Evolutionary conservation across 106 monocot species (phyloP).

Genomic region (Dendrobium officinale): DNA sequence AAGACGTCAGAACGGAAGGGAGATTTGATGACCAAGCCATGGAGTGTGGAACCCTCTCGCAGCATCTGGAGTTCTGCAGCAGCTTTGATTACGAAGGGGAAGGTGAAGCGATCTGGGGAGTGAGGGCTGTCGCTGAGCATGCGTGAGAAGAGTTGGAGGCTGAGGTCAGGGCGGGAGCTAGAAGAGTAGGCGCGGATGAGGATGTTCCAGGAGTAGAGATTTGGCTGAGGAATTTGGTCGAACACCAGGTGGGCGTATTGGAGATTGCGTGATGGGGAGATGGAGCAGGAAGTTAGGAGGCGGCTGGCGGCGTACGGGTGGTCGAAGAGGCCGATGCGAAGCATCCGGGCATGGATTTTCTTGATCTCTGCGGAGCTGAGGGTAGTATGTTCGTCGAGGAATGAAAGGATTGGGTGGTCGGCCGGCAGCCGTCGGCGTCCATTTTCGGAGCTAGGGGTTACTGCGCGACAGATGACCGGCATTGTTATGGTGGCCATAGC

Average conservation of each 20-base stretch:
- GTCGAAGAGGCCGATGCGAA: constrained; percentile 40
- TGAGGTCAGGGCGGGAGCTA: neutral
- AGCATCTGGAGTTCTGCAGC: constrained; percentile 18
- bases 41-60: constrained; percentile 25
- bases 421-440: neutral
- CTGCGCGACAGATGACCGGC: neutral
- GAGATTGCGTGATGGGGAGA: constrained; percentile 19
- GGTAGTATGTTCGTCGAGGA: constrained; percentile 16
- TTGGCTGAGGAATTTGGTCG: constrained; percentile 37
- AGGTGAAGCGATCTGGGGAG: constrained; percentile 49
- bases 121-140: constrained; percentile 12
- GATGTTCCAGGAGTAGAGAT: constrained; percentile 42
- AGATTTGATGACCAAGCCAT: constrained; percentile 39
- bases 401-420: constrained; percentile 7
- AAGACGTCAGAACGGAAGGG: constrained; percentile 32
- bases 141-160: constrained; percentile 26
- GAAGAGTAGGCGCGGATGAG: constrained; percentile 43
- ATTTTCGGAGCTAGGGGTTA: neutral
- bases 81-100: constrained; percentile 48
- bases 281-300: constrained; percentile 26
- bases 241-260: constrained; percentile 37
- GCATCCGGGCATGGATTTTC: constrained; percentile 45
- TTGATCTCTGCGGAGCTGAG: constrained; percentile 13
- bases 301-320: constrained; percentile 23
- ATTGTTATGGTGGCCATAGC: neutral